Evolutionary conservation across 176 grass and related monocot genomes (phyloP).

Genomic region (Microstegium vimineum): DNA sequence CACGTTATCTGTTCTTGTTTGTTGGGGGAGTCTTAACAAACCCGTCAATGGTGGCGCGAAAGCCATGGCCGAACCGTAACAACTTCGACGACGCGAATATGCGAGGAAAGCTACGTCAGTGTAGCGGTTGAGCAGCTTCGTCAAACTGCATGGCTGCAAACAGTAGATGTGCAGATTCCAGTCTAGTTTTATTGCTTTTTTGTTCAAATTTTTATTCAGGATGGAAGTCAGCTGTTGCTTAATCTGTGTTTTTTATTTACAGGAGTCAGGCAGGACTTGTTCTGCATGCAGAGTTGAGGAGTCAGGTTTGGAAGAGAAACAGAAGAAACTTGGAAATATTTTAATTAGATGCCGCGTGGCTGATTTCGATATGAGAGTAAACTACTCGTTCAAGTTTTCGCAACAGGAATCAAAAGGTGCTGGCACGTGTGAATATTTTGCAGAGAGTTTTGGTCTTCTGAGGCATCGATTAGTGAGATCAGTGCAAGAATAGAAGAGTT

Average conservation of each 20-base stretch:
- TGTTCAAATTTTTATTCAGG: not conserved
- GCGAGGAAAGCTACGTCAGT: conserved; percentile 19
- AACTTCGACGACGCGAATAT: not conserved
- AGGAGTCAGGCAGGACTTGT: not conserved
- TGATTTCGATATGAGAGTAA: not conserved
- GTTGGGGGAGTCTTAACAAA: not conserved
- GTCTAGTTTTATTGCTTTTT: not conserved
- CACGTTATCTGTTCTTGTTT: conserved; percentile 9
- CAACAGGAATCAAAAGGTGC: not conserved
- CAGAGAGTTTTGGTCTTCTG: not conserved
- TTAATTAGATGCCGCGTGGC: not conserved
- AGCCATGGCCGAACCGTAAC: not conserved
- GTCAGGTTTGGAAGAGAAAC: not conserved
- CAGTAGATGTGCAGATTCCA: not conserved
- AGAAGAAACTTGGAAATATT: not conserved
- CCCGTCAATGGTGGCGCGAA: not conserved
- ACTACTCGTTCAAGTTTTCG: not conserved
- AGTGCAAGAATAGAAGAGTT: not conserved
- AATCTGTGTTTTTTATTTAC: not conserved
- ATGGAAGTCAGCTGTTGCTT: not conserved
- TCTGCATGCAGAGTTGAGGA: not conserved
- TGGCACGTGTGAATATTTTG: not conserved
- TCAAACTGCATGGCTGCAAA: not conserved
- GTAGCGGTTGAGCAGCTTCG: not conserved
- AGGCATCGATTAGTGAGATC: not conserved